Base-by-base conservation (phyloP, 2,329 filamentous ascomycete genomes). In the Exophiala xenobiotica region DNA sequence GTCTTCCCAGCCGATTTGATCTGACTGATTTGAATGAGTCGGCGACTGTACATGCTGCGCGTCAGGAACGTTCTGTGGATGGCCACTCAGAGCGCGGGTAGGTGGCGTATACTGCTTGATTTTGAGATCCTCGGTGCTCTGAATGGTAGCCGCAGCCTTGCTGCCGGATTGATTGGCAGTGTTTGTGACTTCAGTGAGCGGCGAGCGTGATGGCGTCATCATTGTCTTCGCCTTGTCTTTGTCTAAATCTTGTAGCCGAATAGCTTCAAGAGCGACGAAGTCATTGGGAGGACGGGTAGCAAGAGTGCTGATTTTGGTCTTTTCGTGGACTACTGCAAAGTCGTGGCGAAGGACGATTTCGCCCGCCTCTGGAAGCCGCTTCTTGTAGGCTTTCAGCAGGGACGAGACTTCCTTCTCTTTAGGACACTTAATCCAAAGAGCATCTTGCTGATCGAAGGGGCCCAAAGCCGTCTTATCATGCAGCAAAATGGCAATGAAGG, bases 191-290 rank as follows among this genome's bases (percentile, higher is more conserved):
- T 50, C 43, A 19, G 37, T 38, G 22, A 48, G 35, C 6, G 42
- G 44, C 9, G 22, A 22, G 24, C 27, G 52, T 12, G 31, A 12
- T 16, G 39, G 18, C 18, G 18, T 29, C 35, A 38, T 16, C 26
- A 26, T 50, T 14, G 46, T 49, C n/a, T 18, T 35, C 5, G n/a
- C n/a, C n/a, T n/a, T n/a, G n/a, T n/a, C n/a, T n/a, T n/a, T n/a
- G n/a, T 31, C 29, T 23, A 48, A 12, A 23, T 53, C 43, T 18
- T 54, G 49, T 23, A 26, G 9, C 9, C 57, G 49, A 12, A 66
- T 42, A 19, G 63, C 64, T 40, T 60, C 62, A 6, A 65, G 43
- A 12, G 62, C 57, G 19, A 66, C 51, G 19, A 68, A 38, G 12
- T 58, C 48, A 46, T 64, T 58, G 14, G 52, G 45, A 38, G 55